Evolutionary conservation across 75 land plant genomes (phyloP), one percentile per base, ranked within the genome.

Genomic region (Gnetum montanum): DNA sequence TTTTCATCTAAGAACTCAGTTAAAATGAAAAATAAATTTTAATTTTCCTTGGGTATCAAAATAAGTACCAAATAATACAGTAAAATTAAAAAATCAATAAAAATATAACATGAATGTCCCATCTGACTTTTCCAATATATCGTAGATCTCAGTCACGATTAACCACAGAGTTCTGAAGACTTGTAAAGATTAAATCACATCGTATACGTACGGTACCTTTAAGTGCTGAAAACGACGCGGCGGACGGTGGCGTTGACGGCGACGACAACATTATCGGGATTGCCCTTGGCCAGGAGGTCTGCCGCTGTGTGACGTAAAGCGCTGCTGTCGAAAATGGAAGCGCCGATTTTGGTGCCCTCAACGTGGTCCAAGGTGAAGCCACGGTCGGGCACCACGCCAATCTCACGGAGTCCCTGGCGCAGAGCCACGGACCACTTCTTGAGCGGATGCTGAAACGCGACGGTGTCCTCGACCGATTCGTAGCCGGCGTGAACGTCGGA

Each of bases 281-380:
- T 54, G n/a, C 87, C 92, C 57, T 62, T 60, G 27, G 28, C 37
- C 15, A 92, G 73, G 22, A 92, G 78, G 46, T 92, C 94, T 18
- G 86, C 94, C 4, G 97, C 80, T 27, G 71, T 81, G 65, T 79
- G 89, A 8, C 97, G 50, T 5, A 60, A 31, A 0, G 89, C 97
- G 8, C 26, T 7, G 1, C 43, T 19, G 52, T 92, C 97, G 31
- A 92, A 92, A 12, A 75, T 88, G 4, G 97, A 70, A 3, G 81
- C 97, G 0, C 97, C 94, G 22, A 87, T 67, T 60, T 92, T 92
- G 20, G 97, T 88, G 5, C 97, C 95, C 22, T 30, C 31, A 4
- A 71, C n/a, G 34, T 92, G 98, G 16, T 93, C 72, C 20, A 71
- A 57, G 23, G 67, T 82, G 50, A 58, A 73, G 0, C 84, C 90